Percentiles rank a stretch among this genome's conserved stretches.
These are phyloP conservation scores for Rehmannia glutinosa DNA, from an alignment of 257 asterid genomes.

Conservation along the genomic window DNA sequence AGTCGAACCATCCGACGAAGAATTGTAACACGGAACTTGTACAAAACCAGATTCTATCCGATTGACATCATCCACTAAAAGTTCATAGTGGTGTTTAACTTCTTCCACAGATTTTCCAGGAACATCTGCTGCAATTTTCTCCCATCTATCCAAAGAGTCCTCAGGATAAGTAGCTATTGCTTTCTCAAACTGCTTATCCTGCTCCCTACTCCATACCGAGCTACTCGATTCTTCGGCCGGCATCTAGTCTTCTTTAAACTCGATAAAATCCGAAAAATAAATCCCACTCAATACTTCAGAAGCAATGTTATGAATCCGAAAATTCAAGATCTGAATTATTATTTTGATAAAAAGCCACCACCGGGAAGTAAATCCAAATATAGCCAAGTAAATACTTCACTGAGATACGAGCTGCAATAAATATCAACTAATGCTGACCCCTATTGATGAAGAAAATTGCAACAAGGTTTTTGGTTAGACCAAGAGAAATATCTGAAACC, in stretches of 20 bases:
- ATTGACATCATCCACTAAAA: conserved; percentile 66
- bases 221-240: conserved; percentile 54
- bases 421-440: conserved; percentile 31
- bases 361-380: conserved; percentile 9
- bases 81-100: conserved; percentile 63
- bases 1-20: conserved; percentile 49
- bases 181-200: conserved; percentile 70
- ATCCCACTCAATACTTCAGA: conserved; percentile 13
- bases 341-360: background rate
- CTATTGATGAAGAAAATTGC: conserved; percentile 37
- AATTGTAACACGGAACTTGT: conserved; percentile 57
- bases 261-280: background rate
- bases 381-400: conserved; percentile 15
- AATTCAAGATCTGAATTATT: conserved; percentile 28
- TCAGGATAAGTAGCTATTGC: conserved; percentile 73
- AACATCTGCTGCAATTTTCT: conserved; percentile 71
- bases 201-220: conserved; percentile 77
- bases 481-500: conserved; percentile 61
- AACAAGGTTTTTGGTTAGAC: conserved; percentile 32
- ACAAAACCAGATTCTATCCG: conserved; percentile 71
- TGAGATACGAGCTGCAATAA: conserved; percentile 19
- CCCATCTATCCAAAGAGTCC: conserved; percentile 65
- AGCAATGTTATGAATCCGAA: conserved; percentile 20
- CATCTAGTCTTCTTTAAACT: conserved; percentile 46
- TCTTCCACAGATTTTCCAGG: conserved; percentile 75